These are phyloP conservation scores for Euphorbia peplus DNA, from an alignment of 345 rosid species.

Conservation along the genomic window DNA sequence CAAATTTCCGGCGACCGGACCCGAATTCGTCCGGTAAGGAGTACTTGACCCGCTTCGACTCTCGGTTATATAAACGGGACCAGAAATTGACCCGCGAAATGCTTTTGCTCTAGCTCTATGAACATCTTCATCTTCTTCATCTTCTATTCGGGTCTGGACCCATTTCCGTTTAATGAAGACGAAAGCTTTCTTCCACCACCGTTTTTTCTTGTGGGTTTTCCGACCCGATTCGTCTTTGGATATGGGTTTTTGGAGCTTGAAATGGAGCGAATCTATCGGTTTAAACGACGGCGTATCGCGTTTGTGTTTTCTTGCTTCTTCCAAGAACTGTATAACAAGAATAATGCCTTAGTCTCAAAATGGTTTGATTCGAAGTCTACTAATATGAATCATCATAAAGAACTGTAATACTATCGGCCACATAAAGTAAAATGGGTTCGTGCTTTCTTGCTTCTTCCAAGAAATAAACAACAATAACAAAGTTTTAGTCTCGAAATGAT, in stretches of 20 bases:
- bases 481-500: no score
- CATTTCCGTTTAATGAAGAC: conserved; percentile 64
- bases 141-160: conserved; percentile 13
- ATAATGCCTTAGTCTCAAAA: no score
- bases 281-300: conserved; percentile 30
- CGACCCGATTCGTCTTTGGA: conserved; percentile 55
- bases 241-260: conserved; percentile 88
- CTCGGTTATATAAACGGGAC: conserved; percentile 73
- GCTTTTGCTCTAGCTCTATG: conserved; percentile 42
- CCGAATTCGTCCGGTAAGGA: conserved; percentile 60
- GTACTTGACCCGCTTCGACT: conserved; percentile 61
- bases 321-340: conserved; percentile 72
- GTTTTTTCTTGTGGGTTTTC: conserved; percentile 48
- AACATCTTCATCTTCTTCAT: conserved; percentile 27
- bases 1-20: conserved; percentile 63
- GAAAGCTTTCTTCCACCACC: conserved; percentile 81
- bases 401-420: no score
- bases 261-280: conserved; percentile 50
- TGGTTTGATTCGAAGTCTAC: no score
- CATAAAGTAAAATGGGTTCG: no score
- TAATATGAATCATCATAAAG: no score
- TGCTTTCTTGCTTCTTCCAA: no score
- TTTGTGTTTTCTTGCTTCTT: conserved; percentile 74
- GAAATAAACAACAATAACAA: no score
- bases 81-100: conserved; percentile 51